These are phyloP conservation scores for Penicillium sp. DNA, from an alignment of 2,329 filamentous ascomycete genomes.

Conservation along the genomic window DNA sequence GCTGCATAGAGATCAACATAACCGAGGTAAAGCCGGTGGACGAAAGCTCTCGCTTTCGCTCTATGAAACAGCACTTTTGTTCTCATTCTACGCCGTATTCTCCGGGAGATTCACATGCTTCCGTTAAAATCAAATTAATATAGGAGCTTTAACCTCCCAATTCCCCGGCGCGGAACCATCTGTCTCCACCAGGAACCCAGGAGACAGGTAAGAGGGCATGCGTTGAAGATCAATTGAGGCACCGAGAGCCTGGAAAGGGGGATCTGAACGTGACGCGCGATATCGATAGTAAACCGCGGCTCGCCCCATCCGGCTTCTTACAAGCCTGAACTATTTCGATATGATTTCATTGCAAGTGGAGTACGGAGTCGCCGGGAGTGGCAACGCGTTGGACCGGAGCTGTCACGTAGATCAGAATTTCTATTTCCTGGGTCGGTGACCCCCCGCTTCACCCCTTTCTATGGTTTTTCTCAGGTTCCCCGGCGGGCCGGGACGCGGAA, in stretches of 20 bases:
- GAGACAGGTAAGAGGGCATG: conserved; percentile 8
- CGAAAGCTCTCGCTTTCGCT: not conserved
- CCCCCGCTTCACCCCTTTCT: not conserved
- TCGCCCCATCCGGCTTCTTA: not conserved
- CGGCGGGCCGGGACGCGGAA: conserved; percentile 11
- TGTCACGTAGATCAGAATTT: conserved; percentile 11
- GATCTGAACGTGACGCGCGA: conserved; percentile 4
- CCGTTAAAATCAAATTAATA: not conserved
- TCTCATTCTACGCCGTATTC: not conserved
- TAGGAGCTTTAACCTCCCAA: not conserved
- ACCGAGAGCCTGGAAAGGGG: conserved; percentile 10
- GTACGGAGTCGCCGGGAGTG: not conserved
- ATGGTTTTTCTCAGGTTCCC: conserved; percentile 5
- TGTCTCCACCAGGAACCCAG: conserved; percentile 9
- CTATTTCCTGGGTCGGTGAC: not conserved
- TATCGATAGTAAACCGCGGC: conserved; percentile 11
- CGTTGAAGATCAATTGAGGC: conserved; percentile 3
- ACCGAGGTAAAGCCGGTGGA: not conserved
- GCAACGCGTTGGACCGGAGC: conserved; percentile 3
- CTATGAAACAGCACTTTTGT: not conserved
- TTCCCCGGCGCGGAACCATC: not conserved
- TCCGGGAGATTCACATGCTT: not conserved
- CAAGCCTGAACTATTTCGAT: not conserved
- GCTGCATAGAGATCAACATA: not conserved
- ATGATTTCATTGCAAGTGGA: not conserved